These are phyloP conservation scores for Acanthamoeba lenticulata DNA, from an alignment of 208 protist species.

Conservation along the genomic window DNA sequence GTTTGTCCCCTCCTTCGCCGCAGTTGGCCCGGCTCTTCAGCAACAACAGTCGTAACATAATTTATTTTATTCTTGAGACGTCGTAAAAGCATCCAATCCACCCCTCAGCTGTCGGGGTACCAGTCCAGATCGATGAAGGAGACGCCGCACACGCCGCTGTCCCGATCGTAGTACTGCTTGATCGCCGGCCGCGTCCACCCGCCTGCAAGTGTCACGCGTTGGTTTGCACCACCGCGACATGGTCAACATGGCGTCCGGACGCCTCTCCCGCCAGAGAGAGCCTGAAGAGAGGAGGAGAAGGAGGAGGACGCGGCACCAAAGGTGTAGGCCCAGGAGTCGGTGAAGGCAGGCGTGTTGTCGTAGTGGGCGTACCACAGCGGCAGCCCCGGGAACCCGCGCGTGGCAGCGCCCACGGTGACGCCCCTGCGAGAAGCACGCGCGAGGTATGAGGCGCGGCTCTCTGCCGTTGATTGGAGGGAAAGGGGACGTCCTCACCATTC, in stretches of 20 bases:
- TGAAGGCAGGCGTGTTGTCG: neutral
- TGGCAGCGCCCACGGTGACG: neutral
- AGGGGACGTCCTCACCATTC: neutral
- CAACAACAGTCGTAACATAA: too few relatives aligned
- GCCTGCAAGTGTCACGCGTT: neutral
- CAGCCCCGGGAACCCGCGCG: neutral
- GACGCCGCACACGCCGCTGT: neutral
- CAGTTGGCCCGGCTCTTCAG: too few relatives aligned
- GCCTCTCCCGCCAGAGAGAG: too few relatives aligned
- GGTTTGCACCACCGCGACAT: neutral
- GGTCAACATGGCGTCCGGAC: too few relatives aligned
- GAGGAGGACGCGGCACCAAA: neutral
- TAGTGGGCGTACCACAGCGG: conserved; percentile 10
- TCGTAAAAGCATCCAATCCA: neutral
- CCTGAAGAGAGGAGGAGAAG: neutral
- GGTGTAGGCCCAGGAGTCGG: neutral
- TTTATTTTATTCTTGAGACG: too few relatives aligned
- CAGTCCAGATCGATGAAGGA: neutral
- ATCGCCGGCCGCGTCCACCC: neutral
- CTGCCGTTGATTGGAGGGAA: too few relatives aligned
- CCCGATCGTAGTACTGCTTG: conserved; percentile 10
- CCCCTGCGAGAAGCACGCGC: neutral
- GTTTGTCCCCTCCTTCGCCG: too few relatives aligned
- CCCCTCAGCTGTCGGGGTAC: neutral
- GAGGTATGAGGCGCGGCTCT: too few relatives aligned